These are phyloP conservation scores for Lyophyllum semitale DNA, from an alignment of 768 basidiomycete species.

Conservation along the genomic window DNA sequence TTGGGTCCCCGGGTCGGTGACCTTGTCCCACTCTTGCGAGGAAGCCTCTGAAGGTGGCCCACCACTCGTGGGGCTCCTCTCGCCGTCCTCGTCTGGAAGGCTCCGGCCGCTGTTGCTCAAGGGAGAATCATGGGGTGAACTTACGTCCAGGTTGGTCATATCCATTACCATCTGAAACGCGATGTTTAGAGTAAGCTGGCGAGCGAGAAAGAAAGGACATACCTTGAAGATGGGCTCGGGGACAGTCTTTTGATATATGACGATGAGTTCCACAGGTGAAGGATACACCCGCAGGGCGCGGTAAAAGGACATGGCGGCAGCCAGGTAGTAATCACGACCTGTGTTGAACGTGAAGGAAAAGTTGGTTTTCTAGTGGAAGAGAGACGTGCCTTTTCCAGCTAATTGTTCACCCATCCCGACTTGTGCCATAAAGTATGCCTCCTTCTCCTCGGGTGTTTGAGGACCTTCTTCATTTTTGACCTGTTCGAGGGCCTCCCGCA, in stretches of 20 bases:
- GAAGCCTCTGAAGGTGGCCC: slow-evolving; percentile 85
- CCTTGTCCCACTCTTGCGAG: slow-evolving; percentile 88
- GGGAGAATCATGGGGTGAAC: slow-evolving; percentile 52
- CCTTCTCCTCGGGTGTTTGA: slow-evolving; percentile 70
- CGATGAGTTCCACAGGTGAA: slow-evolving; percentile 88
- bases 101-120: slow-evolving; percentile 19
- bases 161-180: slow-evolving; percentile 67
- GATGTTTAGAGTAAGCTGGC: neutral
- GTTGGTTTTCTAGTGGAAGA: neutral
- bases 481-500: slow-evolving; percentile 64
- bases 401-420: slow-evolving; percentile 88
- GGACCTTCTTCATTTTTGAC: slow-evolving; percentile 74
- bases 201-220: slow-evolving; percentile 13
- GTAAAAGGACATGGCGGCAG: slow-evolving; percentile 89
- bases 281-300: slow-evolving; percentile 94
- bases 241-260: slow-evolving; percentile 92
- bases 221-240: slow-evolving; percentile 82
- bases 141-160: slow-evolving; percentile 87
- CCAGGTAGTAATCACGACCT: slow-evolving; percentile 81
- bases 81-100: slow-evolving; percentile 46
- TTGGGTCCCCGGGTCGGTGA: slow-evolving; percentile 73
- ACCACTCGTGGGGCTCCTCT: slow-evolving; percentile 58
- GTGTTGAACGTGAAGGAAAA: slow-evolving; percentile 3
- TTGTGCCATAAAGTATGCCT: slow-evolving; percentile 90
- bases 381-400: slow-evolving; percentile 65